Evolutionary conservation across 179 eudicot species (phyloP).

Genomic region (Silene vulgaris): DNA sequence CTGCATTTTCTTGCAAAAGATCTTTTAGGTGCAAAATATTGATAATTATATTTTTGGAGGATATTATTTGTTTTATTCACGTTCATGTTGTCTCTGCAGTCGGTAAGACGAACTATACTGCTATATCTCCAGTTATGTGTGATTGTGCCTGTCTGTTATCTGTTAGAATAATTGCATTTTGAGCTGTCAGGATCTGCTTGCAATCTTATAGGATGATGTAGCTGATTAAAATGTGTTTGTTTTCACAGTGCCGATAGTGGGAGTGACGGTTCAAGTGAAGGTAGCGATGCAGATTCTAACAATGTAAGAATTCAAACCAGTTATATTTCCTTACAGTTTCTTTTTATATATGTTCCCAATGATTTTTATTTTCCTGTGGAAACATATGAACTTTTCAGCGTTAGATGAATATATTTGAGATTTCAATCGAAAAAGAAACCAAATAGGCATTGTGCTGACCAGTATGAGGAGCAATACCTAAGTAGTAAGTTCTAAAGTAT

Average conservation of each 20-base stretch:
- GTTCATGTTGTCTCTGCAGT: background rate
- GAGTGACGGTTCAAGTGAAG: conserved; percentile 94
- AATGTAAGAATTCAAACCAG: conserved; percentile 47
- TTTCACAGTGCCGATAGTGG: conserved; percentile 75
- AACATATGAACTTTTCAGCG: background rate
- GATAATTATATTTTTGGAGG: background rate
- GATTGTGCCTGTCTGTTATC: background rate
- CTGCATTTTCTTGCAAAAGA: background rate
- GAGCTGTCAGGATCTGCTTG: background rate
- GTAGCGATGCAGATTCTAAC: conserved; percentile 84
- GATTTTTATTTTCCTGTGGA: background rate
- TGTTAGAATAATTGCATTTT: background rate
- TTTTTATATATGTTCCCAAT: background rate
- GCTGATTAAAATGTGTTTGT: conserved; percentile 18
- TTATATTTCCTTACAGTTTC: background rate
- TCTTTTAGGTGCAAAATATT: background rate
- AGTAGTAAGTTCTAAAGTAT: background rate
- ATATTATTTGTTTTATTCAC: background rate
- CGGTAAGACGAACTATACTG: background rate
- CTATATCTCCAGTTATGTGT: background rate
- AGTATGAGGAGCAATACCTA: background rate
- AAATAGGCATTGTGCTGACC: background rate
- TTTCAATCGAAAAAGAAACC: background rate
- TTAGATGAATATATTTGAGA: background rate
- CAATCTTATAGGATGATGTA: background rate